phyloP scores from a whole-genome alignment of 805 yeast species.

The Wickerhamiella alocasiicola region DNA sequence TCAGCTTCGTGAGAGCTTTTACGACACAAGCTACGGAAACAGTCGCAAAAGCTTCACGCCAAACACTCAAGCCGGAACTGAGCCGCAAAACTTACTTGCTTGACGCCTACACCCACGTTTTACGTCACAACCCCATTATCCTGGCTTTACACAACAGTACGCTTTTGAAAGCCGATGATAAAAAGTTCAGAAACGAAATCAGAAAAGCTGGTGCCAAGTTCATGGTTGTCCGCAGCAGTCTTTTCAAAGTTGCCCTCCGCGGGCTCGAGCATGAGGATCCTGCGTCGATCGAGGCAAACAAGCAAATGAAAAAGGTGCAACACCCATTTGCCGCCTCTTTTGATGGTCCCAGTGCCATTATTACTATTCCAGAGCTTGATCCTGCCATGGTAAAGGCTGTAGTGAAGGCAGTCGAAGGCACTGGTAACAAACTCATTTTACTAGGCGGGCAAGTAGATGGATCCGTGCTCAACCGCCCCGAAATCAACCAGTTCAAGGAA shows the following conservation, averaged over 20 bases:
- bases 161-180: constrained; percentile 56
- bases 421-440: constrained; percentile 62
- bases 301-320: constrained; percentile 25
- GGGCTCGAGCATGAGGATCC: constrained; percentile 64
- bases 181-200: constrained; percentile 48
- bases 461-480: constrained; percentile 37
- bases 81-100: constrained; percentile 80
- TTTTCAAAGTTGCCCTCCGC: constrained; percentile 67
- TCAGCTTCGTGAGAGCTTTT: background rate
- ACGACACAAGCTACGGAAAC: background rate
- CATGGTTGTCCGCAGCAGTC: constrained; percentile 51
- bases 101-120: constrained; percentile 62
- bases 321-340: constrained; percentile 66
- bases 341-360: constrained; percentile 76
- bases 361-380: constrained; percentile 53
- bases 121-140: constrained; percentile 56
- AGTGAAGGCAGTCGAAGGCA: constrained; percentile 45
- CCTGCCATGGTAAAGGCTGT: constrained; percentile 56
- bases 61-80: constrained; percentile 46
- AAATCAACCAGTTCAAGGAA: constrained; percentile 52
- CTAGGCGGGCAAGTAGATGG: constrained; percentile 78
- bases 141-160: constrained; percentile 80
- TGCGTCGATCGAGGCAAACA: constrained; percentile 42
- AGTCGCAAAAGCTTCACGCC: background rate
- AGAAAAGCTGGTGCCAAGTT: constrained; percentile 54